These are phyloP conservation scores for Saururus chinensis DNA, from an alignment of 164 flowering plant species.

Conservation along the genomic window DNA sequence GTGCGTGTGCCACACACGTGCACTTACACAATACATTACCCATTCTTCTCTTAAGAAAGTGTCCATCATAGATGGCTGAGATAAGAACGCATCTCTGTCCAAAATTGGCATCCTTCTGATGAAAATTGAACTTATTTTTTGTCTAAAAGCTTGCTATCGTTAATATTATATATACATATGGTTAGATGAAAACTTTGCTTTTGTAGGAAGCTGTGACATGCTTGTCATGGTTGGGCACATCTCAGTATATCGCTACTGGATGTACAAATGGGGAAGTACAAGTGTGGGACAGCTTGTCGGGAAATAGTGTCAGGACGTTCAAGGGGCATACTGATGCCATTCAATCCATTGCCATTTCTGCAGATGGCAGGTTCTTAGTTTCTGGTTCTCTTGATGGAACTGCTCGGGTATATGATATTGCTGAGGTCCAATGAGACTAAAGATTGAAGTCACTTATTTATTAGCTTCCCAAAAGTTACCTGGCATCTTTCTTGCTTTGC, in stretches of 20 bases:
- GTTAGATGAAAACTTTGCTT: neutral
- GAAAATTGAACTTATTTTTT: too few species aligned
- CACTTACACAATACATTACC: too few species aligned
- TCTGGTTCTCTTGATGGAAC: constrained; percentile 66
- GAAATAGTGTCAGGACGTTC: constrained; percentile 51
- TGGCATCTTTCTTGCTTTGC: too few species aligned
- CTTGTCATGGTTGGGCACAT: constrained; percentile 65
- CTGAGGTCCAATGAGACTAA: constrained; percentile 10
- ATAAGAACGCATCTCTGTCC: too few species aligned
- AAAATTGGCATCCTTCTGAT: too few species aligned
- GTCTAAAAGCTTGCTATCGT: too few species aligned
- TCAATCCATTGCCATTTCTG: constrained; percentile 50
- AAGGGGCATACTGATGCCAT: constrained; percentile 56
- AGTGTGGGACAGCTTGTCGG: constrained; percentile 84
- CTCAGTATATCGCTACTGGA: constrained; percentile 63
- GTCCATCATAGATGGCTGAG: neutral
- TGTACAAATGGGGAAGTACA: constrained; percentile 62
- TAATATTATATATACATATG: neutral
- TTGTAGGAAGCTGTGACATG: constrained; percentile 72
- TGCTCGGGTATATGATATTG: constrained; percentile 73
- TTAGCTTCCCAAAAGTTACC: too few species aligned
- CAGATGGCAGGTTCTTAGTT: constrained; percentile 47
- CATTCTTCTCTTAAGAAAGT: neutral
- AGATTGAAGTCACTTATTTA: neutral
- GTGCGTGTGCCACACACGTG: too few species aligned